Base-by-base conservation (phyloP, 495 filamentous ascomycete genomes). In the Cetradonia linearis region DNA sequence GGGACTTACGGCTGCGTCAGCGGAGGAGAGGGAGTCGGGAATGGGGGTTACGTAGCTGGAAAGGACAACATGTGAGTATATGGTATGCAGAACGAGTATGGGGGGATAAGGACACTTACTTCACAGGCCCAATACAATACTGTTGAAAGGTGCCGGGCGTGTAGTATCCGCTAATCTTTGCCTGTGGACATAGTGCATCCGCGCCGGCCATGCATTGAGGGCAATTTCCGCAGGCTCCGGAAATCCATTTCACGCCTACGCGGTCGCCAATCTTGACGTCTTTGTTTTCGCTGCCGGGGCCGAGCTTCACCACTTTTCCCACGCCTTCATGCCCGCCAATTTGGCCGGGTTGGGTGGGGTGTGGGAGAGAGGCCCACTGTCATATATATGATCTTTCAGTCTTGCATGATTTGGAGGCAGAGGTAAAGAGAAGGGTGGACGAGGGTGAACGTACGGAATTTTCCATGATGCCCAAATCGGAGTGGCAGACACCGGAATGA, bases 401-500 rank as follows among this genome's bases (percentile, higher is more conserved):
- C 16, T 46, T 33, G 28, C n/a, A 47, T 10, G n/a, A 3, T 18
- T 27, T 40, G n/a, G 25, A 40, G 30, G 36, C 23, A 2, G 20
- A 49, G 23, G 37, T 27, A 13, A 11, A 14, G 3, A 16, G 2
- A 3, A 9, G 16, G n/a, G 42, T 9, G 16, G 6, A 36, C 20
- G n/a, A 31, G 11, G 33, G 14, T 6, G 37, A 30, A 50, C 70
- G 47, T 70, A 76, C 73, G 9, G 69, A 70, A 68, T 84, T 84
- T 53, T 76, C 79, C 83, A 87, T 87, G 63, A 87, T 69, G 36
- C 79, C 78, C 62, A 78, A 70, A 66, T 89, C 86, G 18, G 81
- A 84, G 69, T 86, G 84, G 70, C 85, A 87, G 46, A 89, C 83
- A 42, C 86, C 85, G 1, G 81, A 83, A 62, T 87, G 84, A 28